Evolutionary conservation across 176 grass and related monocot species (phyloP), one percentile per base, ranked within the genome.

Genomic region (Oryza meyeriana): DNA sequence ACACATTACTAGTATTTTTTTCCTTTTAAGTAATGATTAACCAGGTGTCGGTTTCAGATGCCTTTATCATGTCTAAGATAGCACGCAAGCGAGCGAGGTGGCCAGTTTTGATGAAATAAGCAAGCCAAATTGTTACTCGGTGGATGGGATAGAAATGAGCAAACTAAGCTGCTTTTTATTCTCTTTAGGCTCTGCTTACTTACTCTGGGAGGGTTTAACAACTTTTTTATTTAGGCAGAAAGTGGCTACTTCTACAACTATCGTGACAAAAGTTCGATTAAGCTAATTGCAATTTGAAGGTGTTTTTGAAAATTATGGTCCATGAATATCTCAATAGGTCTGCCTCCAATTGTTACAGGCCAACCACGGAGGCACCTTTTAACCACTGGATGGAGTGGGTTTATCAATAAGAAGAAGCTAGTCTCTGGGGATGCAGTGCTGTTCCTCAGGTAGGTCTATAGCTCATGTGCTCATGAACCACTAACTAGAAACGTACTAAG

Each of bases 361-460:
- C 94, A 97, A 72, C 91, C 94, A 85, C 89, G 94, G 12, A 91
- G 94, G 71, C 94, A 97, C 75, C 89, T 97, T 64, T 72, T 97
- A 61, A 97, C 94, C 47, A 97, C 91, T 17, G 91, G 94, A 69
- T 97, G 94, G 94, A 97, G 89, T 32, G 91, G 91, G 2, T 97
- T 97, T 89, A 79, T 94, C 42, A 97, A 94, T 50, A 93, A 85
- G 74, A 97, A 97, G 84, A 90, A 91, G 45, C 85, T 97, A 31
- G 81, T 94, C n/a, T 94, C 89, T 64, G 89, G 94, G 20, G 94
- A 97, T 84, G 91, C 94, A 1, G 92, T 98, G 35, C 71, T 98
- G 8, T 98, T 98, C 84, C 88, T 98, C 61, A 73, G 90, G 95
- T 98, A 94, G 71, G 61, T 8, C 20, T 48, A 64, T 76, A 78